Conservation (phyloP, 106 monocot genomes). For the Narthecium ossifragum region DNA sequence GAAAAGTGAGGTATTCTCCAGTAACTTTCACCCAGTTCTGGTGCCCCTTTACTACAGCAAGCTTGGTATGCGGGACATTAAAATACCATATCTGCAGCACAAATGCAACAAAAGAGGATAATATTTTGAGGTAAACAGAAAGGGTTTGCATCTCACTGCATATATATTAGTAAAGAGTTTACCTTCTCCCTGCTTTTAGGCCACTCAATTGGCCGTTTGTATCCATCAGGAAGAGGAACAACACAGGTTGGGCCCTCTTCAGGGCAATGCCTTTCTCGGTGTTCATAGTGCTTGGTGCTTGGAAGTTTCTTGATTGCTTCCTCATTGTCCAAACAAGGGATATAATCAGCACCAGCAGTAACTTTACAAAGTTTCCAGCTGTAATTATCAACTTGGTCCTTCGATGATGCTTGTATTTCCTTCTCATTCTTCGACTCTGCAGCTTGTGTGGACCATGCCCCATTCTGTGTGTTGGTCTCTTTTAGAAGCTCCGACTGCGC, state of each 20-base stretch:
- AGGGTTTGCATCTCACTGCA: not conserved
- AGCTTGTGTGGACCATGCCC: slow-evolving; percentile 66
- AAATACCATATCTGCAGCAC: slow-evolving; percentile 74
- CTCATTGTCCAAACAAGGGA: slow-evolving; percentile 83
- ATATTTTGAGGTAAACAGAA: not conserved
- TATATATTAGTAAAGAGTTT: not conserved
- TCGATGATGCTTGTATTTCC: slow-evolving; percentile 35
- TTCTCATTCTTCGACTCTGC: slow-evolving; percentile 72
- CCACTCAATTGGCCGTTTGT: slow-evolving; percentile 61
- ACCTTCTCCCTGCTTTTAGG: slow-evolving; percentile 88
- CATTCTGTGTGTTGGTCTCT: slow-evolving; percentile 43
- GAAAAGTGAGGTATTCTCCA: slow-evolving; percentile 85
- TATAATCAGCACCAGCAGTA: slow-evolving; percentile 67
- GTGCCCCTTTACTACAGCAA: slow-evolving; percentile 66
- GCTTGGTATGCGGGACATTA: slow-evolving; percentile 82
- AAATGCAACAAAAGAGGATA: not conserved
- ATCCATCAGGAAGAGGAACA: slow-evolving; percentile 81
- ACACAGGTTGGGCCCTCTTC: slow-evolving; percentile 68
- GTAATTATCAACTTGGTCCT: slow-evolving; percentile 19
- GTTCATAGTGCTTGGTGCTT: slow-evolving; percentile 79
- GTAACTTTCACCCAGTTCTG: slow-evolving; percentile 88
- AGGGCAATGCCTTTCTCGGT: slow-evolving; percentile 88
- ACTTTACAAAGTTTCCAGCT: slow-evolving; percentile 75
- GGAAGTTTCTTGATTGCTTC: slow-evolving; percentile 52
- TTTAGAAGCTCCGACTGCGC: slow-evolving; percentile 76